Percentiles rank a stretch among this genome's conserved stretches.
These are phyloP conservation scores for Peronospora destructor DNA, from an alignment of 352 stramenopile genomes.

Conservation along the genomic window DNA sequence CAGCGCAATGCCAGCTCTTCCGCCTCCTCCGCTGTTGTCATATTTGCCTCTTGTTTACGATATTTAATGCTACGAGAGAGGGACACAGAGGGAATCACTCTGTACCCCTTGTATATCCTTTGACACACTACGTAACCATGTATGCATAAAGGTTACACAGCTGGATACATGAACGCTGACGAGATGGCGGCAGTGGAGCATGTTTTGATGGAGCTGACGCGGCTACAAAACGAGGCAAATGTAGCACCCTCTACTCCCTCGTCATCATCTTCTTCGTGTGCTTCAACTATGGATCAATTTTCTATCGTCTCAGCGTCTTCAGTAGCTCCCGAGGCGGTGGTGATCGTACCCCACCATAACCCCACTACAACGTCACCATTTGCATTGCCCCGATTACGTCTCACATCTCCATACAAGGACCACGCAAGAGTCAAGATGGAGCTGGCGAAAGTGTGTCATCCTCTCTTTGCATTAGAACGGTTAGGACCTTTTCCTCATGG, in stretches of 20 bases:
- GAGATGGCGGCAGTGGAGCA: slow-evolving; percentile 31
- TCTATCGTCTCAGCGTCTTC: slow-evolving; percentile 38
- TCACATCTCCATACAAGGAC: slow-evolving; percentile 34
- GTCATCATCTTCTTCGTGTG: slow-evolving; percentile 1
- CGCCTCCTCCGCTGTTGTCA: slow-evolving; percentile 38
- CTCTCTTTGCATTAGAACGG: slow-evolving; percentile 40
- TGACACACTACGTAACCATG: background rate
- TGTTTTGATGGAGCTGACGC: slow-evolving; percentile 35
- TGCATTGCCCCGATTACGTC: slow-evolving; percentile 31
- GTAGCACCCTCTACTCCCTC: background rate
- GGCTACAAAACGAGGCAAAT: slow-evolving; percentile 22
- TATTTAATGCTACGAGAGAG: background rate
- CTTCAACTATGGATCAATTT: slow-evolving; percentile 37
- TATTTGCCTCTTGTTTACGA: slow-evolving; percentile 13
- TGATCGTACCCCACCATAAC: slow-evolving; percentile 32
- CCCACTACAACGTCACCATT: slow-evolving; percentile 21
- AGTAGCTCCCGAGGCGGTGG: slow-evolving; percentile 35
- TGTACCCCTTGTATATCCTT: background rate
- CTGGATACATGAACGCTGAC: background rate
- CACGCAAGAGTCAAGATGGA: slow-evolving; percentile 16
- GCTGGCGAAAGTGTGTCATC: slow-evolving; percentile 23
- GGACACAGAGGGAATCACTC: background rate
- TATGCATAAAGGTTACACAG: background rate
- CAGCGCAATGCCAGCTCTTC: slow-evolving; percentile 78
- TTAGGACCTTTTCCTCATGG: slow-evolving; percentile 31